These are phyloP conservation scores for Colletotrichum agaves DNA, from an alignment of 2,329 filamentous ascomycete species.

Conservation along the genomic window DNA sequence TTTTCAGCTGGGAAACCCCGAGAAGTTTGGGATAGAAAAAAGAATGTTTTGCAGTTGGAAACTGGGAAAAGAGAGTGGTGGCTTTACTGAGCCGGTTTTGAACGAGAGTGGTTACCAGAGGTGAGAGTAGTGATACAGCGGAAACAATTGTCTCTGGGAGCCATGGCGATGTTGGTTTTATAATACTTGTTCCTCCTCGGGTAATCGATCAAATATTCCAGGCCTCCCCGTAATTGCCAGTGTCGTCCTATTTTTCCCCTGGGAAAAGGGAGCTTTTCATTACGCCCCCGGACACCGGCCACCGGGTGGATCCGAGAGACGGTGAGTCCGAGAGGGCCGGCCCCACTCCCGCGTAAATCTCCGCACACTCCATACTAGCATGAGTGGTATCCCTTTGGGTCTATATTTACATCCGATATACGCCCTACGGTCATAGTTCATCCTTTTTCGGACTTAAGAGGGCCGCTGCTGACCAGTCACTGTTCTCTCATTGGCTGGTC, in stretches of 20 bases:
- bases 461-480: constrained; percentile 1
- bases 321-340: constrained; percentile 21
- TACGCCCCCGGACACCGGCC: constrained; percentile 1
- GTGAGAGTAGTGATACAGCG: background rate
- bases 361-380: background rate
- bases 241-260: background rate
- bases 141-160: background rate
- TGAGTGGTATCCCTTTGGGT: background rate
- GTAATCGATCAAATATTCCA: background rate
- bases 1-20: background rate
- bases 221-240: background rate
- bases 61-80: constrained; percentile 3
- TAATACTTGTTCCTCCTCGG: background rate
- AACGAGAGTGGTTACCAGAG: constrained; percentile 4
- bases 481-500: background rate
- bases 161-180: background rate
- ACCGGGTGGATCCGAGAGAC: constrained; percentile 3
- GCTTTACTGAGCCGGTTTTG: constrained; percentile 6
- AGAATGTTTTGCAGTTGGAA: background rate
- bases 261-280: background rate
- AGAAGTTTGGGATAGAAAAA: background rate
- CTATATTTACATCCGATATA: constrained; percentile 5
- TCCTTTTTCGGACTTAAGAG: constrained; percentile 7
- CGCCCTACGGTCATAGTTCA: background rate
- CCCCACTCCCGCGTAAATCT: constrained; percentile 5